These are phyloP conservation scores for Claviceps maximensis DNA, from an alignment of 2,329 filamentous ascomycete genomes.

Conservation along the genomic window DNA sequence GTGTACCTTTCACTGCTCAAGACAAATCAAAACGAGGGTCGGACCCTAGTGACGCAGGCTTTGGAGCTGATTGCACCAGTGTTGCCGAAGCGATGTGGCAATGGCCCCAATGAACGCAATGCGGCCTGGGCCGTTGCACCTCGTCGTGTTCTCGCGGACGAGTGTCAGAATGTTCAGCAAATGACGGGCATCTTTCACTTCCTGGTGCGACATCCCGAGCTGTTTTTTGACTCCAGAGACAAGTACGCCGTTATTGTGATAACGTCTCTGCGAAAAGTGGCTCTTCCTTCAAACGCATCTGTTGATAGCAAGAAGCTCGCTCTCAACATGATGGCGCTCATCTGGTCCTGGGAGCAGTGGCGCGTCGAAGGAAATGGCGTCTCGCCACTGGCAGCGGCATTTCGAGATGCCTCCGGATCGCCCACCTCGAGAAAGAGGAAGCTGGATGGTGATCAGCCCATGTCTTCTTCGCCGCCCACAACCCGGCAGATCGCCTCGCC, in stretches of 20 bases:
- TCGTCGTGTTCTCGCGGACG: slow-evolving; percentile 80
- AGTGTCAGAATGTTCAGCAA: slow-evolving; percentile 88
- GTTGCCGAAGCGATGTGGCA: slow-evolving; percentile 70
- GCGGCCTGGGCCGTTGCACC: slow-evolving; percentile 84
- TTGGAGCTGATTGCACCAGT: slow-evolving; percentile 92
- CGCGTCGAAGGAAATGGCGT: slow-evolving; percentile 50
- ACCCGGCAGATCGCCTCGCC: slow-evolving; percentile 22
- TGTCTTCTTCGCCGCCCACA: slow-evolving; percentile 42
- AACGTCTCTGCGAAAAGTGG: slow-evolving; percentile 76
- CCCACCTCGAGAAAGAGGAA: slow-evolving; percentile 65
- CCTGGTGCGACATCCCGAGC: slow-evolving; percentile 75
- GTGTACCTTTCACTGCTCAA: slow-evolving; percentile 86
- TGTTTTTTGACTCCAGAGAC: slow-evolving; percentile 92
- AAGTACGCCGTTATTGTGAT: slow-evolving; percentile 86
- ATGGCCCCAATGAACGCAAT: slow-evolving; percentile 54
- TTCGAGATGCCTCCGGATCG: slow-evolving; percentile 45
- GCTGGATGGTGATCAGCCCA: slow-evolving; percentile 48
- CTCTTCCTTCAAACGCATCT: slow-evolving; percentile 67
- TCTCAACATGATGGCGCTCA: slow-evolving; percentile 77
- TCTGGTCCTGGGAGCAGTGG: slow-evolving; percentile 86
- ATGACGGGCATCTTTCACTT: slow-evolving; percentile 97
- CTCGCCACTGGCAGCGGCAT: slow-evolving; percentile 12
- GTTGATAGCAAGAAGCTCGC: slow-evolving; percentile 87
- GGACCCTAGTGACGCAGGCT: slow-evolving; percentile 83
- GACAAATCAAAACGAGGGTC: slow-evolving; percentile 89